phyloP scores from a whole-genome alignment of 2,329 filamentous ascomycete genomes.

The Diaporthe helianthi region DNA sequence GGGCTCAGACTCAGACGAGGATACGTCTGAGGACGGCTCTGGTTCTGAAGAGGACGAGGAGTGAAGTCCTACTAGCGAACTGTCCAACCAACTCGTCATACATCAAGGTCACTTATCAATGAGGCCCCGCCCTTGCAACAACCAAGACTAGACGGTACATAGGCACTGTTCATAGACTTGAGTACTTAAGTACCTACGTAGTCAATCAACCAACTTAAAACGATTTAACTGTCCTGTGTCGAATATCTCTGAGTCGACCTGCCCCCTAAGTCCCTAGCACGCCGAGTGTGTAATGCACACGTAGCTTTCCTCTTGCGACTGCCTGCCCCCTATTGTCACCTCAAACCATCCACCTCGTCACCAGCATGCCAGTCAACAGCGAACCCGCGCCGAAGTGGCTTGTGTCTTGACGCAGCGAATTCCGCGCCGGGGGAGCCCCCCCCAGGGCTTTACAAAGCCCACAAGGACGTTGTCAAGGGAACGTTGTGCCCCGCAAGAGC shows the following conservation, averaged over 20 bases:
- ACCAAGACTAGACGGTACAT: neutral
- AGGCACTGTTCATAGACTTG: neutral
- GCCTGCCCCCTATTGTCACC: neutral
- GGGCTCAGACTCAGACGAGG: slow-evolving; percentile 65
- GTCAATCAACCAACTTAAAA: neutral
- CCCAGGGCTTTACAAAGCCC: neutral
- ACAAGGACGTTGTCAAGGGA: neutral
- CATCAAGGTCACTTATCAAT: neutral
- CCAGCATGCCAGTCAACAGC: slow-evolving; percentile 11
- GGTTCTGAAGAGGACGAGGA: slow-evolving; percentile 42
- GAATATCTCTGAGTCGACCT: neutral
- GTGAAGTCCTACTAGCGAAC: neutral
- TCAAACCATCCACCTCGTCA: neutral
- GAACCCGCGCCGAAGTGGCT: neutral
- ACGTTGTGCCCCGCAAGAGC: neutral
- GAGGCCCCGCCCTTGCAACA: neutral
- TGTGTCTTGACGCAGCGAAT: neutral
- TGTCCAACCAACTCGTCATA: neutral
- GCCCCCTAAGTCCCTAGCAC: neutral
- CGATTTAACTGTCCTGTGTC: neutral
- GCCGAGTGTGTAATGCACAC: neutral
- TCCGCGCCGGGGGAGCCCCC: neutral
- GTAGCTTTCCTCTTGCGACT: neutral
- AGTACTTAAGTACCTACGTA: too few species aligned
- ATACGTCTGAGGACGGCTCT: slow-evolving; percentile 48